Conservation (phyloP, 2,329 filamentous ascomycete genomes). For the Helminthosporium solani region DNA sequence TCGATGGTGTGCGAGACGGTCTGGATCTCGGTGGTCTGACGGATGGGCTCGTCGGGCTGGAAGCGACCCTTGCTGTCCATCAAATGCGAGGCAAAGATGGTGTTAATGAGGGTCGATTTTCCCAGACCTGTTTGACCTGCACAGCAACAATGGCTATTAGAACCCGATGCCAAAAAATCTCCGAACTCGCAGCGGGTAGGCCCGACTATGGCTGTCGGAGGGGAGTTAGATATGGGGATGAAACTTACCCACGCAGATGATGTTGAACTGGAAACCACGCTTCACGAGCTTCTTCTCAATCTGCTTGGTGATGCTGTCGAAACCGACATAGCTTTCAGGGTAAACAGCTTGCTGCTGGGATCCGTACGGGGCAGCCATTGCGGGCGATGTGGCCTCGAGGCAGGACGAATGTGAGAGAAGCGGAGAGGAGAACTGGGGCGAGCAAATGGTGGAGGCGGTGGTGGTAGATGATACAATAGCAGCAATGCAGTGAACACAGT, state of each 20-base stretch:
- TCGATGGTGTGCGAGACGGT: conserved; percentile 98
- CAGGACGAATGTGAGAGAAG: conserved; percentile 13
- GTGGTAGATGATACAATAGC: conserved; percentile 27
- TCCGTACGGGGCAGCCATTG: conserved; percentile 68
- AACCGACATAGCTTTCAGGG: conserved; percentile 98
- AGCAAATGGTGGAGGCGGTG: conserved; percentile 16
- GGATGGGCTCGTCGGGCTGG: conserved; percentile 86
- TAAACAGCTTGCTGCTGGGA: conserved; percentile 60
- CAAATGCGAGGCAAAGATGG: conserved; percentile 98
- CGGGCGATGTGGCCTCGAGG: conserved; percentile 30
- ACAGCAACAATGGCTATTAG: no score
- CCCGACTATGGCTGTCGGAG: neutral
- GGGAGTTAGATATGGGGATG: no score
- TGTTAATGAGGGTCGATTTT: conserved; percentile 99
- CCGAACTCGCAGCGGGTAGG: neutral
- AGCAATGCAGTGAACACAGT: conserved; percentile 29
- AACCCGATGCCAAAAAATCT: conserved; percentile 5
- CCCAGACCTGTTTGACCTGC: conserved; percentile 95
- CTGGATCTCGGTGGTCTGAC: conserved; percentile 97
- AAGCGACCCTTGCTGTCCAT: conserved; percentile 98
- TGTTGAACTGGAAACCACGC: conserved; percentile 99
- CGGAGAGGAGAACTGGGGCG: conserved; percentile 6
- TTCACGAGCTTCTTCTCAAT: conserved; percentile 99
- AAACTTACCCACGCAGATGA: conserved; percentile 94
- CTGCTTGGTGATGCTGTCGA: conserved; percentile 99